A percentile compares a stretch with the other conserved stretches of the same genome.
Evolutionary conservation across 371 early-diverging fungal genomes (phyloP).

Genomic region (Lichtheimia ramosa): DNA sequence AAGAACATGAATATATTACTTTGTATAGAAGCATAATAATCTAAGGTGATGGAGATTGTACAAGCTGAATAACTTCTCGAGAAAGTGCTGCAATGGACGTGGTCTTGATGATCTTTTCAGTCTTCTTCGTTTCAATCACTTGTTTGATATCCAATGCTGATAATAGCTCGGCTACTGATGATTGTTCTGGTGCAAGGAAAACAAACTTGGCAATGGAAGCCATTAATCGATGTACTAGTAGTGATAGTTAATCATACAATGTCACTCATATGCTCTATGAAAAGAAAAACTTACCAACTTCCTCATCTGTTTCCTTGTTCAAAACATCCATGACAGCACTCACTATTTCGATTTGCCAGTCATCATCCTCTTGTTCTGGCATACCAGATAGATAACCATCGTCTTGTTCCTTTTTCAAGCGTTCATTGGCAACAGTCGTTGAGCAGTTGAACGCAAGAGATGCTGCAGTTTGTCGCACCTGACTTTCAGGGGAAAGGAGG

Average conservation of each 20-base stretch:
- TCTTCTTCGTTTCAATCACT: conserved; percentile 28
- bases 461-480: conserved; percentile 66
- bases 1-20: no score
- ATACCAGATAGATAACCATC: conserved; percentile 27
- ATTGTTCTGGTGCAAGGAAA: conserved; percentile 37
- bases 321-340: conserved; percentile 66
- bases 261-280: background rate
- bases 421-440: conserved; percentile 45
- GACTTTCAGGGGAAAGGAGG: conserved; percentile 53
- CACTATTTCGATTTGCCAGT: conserved; percentile 67
- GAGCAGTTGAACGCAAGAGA: conserved; percentile 70
- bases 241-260: background rate
- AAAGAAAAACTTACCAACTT: conserved; percentile 33
- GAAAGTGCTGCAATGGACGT: conserved; percentile 24
- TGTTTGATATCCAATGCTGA: conserved; percentile 34
- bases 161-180: conserved; percentile 30
- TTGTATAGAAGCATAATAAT: no score
- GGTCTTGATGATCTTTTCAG: conserved; percentile 17
- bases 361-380: conserved; percentile 59
- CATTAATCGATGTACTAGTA: conserved; percentile 40
- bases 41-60: no score
- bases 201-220: conserved; percentile 40
- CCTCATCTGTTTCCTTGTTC: conserved; percentile 51
- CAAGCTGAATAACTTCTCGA: conserved; percentile 29
- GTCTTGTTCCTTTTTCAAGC: conserved; percentile 38